Percentiles rank a stretch among this genome's conserved stretches.
Evolutionary conservation across 2,329 filamentous ascomycete genomes (phyloP).

Genomic region (Didymellaceae sp.): DNA sequence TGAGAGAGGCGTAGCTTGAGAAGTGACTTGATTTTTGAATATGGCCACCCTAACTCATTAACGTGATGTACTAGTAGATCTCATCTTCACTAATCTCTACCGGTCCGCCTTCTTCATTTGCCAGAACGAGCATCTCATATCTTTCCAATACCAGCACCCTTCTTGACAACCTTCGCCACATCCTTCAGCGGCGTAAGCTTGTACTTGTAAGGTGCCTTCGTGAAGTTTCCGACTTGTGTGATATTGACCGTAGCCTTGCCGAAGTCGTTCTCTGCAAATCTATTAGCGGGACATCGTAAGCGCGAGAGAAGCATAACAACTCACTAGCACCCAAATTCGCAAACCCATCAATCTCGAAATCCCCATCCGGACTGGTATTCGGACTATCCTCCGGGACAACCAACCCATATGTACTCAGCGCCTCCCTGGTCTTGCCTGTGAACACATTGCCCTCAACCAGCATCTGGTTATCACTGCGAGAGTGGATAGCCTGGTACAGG

Average conservation of each 20-base stretch:
- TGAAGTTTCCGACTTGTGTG: slow-evolving; percentile 59
- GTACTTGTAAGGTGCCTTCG: slow-evolving; percentile 57
- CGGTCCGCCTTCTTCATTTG: too few species aligned
- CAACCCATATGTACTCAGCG: slow-evolving; percentile 61
- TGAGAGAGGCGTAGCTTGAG: too few species aligned
- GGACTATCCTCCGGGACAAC: slow-evolving; percentile 63
- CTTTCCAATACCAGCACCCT: slow-evolving; percentile 57
- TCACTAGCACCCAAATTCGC: slow-evolving; percentile 61
- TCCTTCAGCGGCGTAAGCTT: slow-evolving; percentile 55
- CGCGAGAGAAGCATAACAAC: slow-evolving; percentile 25
- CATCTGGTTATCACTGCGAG: slow-evolving; percentile 53
- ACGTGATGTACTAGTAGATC: too few species aligned
- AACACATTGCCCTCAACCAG: slow-evolving; percentile 59
- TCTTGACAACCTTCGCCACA: slow-evolving; percentile 53
- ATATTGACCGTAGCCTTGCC: slow-evolving; percentile 59
- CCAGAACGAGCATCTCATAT: too few species aligned
- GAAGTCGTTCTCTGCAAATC: slow-evolving; percentile 54
- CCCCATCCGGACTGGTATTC: slow-evolving; percentile 61
- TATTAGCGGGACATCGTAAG: slow-evolving; percentile 5
- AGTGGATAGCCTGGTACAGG: slow-evolving; percentile 51
- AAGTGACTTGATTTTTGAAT: too few species aligned
- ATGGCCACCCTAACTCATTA: too few species aligned
- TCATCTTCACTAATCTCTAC: too few species aligned
- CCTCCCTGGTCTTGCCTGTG: slow-evolving; percentile 55
- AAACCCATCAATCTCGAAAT: slow-evolving; percentile 62